Evolutionary conservation across 2,329 filamentous ascomycete species (phyloP).

Genomic region (Aspergillus sojae): DNA sequence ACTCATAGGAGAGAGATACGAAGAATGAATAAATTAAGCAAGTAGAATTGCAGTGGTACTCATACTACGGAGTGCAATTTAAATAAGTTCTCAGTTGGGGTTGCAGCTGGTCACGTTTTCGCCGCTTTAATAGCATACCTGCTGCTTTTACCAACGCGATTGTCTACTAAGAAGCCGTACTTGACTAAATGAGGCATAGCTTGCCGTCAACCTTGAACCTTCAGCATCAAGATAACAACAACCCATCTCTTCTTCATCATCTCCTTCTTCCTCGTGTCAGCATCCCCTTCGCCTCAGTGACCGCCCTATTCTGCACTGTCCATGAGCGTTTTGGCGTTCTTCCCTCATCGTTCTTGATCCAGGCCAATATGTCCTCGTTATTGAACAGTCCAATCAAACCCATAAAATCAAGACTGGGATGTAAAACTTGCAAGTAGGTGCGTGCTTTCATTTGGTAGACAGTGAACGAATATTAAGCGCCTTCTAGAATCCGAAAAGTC

Average conservation of each 20-base stretch:
- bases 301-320: no score
- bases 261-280: not conserved
- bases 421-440: conserved; percentile 35
- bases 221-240: not conserved
- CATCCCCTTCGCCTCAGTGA: not conserved
- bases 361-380: not conserved
- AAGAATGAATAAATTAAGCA: no score
- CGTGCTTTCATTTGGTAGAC: not conserved
- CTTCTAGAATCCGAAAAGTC: conserved; percentile 32
- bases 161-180: no score
- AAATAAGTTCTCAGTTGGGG: no score
- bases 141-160: no score
- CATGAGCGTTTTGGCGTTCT: not conserved
- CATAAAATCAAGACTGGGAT: conserved; percentile 28
- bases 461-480: not conserved
- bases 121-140: no score
- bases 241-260: no score
- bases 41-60: no score
- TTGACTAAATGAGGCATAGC: not conserved
- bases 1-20: no score
- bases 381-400: conserved; percentile 2
- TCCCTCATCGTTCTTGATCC: not conserved
- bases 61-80: no score
- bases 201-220: no score
- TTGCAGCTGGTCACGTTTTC: no score